phyloP scores from a whole-genome alignment of 2,329 filamentous ascomycete species.

The Sporothrix inflata region DNA sequence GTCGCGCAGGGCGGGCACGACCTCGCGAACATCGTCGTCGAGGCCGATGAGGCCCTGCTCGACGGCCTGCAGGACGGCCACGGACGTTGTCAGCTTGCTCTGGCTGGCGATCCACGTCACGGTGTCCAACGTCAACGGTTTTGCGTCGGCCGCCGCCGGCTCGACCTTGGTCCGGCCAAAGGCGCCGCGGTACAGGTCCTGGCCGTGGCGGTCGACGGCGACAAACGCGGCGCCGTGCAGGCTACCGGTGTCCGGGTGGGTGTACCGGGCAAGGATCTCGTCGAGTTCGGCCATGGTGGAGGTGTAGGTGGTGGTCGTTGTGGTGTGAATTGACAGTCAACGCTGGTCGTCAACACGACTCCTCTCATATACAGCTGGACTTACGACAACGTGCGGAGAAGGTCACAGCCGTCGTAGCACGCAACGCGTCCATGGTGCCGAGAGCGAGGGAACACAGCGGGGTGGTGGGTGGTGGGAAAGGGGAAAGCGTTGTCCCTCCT shows the following conservation, averaged over 20 bases:
- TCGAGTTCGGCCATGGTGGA: neutral
- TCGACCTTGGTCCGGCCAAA: constrained; percentile 2
- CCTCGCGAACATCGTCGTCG: constrained; percentile 7
- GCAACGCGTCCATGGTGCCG: neutral
- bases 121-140: neutral
- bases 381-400: neutral
- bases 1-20: constrained; percentile 27
- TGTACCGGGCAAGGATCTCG: constrained; percentile 15
- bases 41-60: constrained; percentile 2
- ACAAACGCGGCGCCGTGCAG: constrained; percentile 13
- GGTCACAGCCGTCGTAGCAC: neutral
- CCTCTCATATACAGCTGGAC: neutral
- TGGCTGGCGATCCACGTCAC: constrained; percentile 24
- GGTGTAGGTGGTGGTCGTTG: neutral
- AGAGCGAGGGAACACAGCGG: neutral
- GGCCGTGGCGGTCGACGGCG: neutral
- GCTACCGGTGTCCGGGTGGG: constrained; percentile 2
- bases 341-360: neutral
- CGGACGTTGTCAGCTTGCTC: constrained; percentile 22
- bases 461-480: neutral
- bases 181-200: constrained; percentile 2
- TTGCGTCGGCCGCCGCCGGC: neutral
- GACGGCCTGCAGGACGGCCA: constrained; percentile 9
- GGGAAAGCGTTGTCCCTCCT: neutral
- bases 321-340: neutral